A percentile compares a stretch with the other conserved stretches of the same genome.
Conservation (phyloP, 768 basidiomycete genomes). For the Pulveroboletus sp. region DNA sequence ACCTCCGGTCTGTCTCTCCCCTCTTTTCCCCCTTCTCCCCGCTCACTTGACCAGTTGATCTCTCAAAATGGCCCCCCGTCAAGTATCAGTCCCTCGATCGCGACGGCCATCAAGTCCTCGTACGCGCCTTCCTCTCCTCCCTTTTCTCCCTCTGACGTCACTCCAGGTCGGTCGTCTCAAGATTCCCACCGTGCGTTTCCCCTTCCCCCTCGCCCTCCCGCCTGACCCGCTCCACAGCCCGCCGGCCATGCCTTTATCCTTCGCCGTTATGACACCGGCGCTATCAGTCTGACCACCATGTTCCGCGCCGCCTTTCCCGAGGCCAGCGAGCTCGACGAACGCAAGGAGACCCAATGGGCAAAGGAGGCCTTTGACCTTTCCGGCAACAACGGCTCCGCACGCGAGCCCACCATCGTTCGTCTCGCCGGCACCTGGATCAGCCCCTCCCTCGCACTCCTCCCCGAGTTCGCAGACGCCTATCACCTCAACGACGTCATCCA, state of each 20-base stretch:
- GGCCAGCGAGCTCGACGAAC: slow-evolving; percentile 73
- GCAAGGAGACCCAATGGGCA: slow-evolving; percentile 77
- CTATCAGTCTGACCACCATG: slow-evolving; percentile 92
- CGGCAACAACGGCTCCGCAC: slow-evolving; percentile 71
- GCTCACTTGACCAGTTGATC: slow-evolving; percentile 31
- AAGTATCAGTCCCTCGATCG: slow-evolving; percentile 91
- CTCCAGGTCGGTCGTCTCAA: slow-evolving; percentile 83
- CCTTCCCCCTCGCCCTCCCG: slow-evolving; percentile 3
- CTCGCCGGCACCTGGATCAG: slow-evolving; percentile 90
- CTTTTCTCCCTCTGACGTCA: slow-evolving; percentile 20
- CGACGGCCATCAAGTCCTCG: slow-evolving; percentile 83
- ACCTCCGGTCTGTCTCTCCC: slow-evolving; percentile 36
- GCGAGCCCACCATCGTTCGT: slow-evolving; percentile 57
- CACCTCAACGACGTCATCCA: slow-evolving; percentile 55
- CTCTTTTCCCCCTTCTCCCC: fast-evolving
- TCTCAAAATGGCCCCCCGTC: slow-evolving; percentile 57
- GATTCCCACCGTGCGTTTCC: slow-evolving; percentile 72
- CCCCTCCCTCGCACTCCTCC: slow-evolving; percentile 54
- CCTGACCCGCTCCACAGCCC: slow-evolving; percentile 42
- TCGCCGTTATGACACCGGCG: slow-evolving; percentile 88
- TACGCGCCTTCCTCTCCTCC: slow-evolving; percentile 32
- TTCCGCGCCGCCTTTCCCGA: slow-evolving; percentile 91
- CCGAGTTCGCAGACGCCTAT: slow-evolving; percentile 61
- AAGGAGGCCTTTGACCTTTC: slow-evolving; percentile 70
- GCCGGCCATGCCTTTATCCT: slow-evolving; percentile 89